These are phyloP conservation scores for Amphirosellinia nigrospora DNA, from an alignment of 495 filamentous ascomycete genomes.

Conservation along the genomic window DNA sequence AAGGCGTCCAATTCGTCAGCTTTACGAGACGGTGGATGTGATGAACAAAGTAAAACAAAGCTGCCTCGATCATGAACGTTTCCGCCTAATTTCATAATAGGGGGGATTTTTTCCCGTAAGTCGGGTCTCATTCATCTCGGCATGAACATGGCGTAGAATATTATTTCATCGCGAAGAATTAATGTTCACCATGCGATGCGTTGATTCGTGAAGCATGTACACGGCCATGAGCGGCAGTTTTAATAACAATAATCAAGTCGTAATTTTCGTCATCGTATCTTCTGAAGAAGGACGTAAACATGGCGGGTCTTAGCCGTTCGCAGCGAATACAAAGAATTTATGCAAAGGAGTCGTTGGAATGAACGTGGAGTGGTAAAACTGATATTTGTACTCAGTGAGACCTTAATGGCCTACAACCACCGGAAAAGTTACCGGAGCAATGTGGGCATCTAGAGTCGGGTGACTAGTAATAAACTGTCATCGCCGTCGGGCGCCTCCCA, in stretches of 20 bases:
- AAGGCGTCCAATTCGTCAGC: constrained; percentile 30
- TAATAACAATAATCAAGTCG: constrained; percentile 49
- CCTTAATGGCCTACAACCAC: neutral
- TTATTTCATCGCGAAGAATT: constrained; percentile 34
- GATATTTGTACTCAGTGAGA: neutral
- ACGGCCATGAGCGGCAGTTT: constrained; percentile 37
- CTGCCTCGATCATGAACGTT: constrained; percentile 43
- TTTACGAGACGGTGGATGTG: constrained; percentile 33
- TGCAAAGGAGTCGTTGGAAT: constrained; percentile 27
- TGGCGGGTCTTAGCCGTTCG: constrained; percentile 41
- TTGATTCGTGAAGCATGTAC: constrained; percentile 45
- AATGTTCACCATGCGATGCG: constrained; percentile 43
- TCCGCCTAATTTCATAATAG: constrained; percentile 40
- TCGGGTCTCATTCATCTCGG: constrained; percentile 39
- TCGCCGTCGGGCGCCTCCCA: constrained; percentile 43
- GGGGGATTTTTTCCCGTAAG: constrained; percentile 34
- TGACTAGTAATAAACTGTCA: constrained; percentile 15
- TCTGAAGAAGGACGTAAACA: constrained; percentile 37
- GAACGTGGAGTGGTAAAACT: constrained; percentile 24
- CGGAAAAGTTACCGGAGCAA: neutral
- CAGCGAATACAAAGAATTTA: constrained; percentile 46
- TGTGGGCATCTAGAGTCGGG: neutral
- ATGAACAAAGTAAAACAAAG: constrained; percentile 41
- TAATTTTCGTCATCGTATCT: constrained; percentile 49
- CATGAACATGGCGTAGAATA: constrained; percentile 31